phyloP scores from a whole-genome alignment of 768 basidiomycete species.

The Pleurotus salmoneostramineus region DNA sequence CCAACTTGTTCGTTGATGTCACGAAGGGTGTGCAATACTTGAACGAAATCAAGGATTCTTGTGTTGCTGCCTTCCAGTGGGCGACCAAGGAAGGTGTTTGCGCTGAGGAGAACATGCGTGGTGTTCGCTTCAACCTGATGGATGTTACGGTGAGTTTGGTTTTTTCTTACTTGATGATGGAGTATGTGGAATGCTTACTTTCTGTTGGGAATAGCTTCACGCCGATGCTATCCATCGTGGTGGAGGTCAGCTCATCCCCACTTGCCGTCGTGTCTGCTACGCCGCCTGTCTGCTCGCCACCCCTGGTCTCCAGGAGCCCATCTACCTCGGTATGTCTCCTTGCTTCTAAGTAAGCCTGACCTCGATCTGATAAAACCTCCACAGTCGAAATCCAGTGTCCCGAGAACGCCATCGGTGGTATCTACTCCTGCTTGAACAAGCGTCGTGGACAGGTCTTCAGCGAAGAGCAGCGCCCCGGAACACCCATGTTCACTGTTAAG shows the following conservation, averaged over 20 bases:
- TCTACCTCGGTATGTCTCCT: conserved; percentile 73
- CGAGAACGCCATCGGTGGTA: conserved; percentile 95
- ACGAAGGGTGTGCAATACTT: conserved; percentile 99
- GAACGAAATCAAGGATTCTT: conserved; percentile 99
- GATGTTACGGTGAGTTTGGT: conserved; percentile 74
- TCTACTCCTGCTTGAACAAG: conserved; percentile 92
- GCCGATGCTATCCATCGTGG: conserved; percentile 99
- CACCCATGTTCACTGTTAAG: conserved; percentile 99
- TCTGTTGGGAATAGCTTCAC: conserved; percentile 61
- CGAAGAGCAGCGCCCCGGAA: conserved; percentile 95
- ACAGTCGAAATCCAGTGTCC: conserved; percentile 97
- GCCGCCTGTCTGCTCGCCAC: conserved; percentile 91
- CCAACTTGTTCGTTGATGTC: conserved; percentile 95
- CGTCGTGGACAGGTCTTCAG: conserved; percentile 98
- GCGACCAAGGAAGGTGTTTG: conserved; percentile 97
- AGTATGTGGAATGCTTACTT: background rate
- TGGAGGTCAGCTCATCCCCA: conserved; percentile 97
- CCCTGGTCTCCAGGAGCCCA: conserved; percentile 92
- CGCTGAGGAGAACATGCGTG: conserved; percentile 98
- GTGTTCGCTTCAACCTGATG: conserved; percentile 91
- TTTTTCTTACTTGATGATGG: background rate
- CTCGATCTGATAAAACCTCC: conserved; percentile 11
- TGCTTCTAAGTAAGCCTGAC: background rate
- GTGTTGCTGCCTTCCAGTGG: conserved; percentile 99
- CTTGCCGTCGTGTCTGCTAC: conserved; percentile 93